Base-by-base conservation (phyloP, 148 eudicot genomes). In the Linanthus parryae region DNA sequence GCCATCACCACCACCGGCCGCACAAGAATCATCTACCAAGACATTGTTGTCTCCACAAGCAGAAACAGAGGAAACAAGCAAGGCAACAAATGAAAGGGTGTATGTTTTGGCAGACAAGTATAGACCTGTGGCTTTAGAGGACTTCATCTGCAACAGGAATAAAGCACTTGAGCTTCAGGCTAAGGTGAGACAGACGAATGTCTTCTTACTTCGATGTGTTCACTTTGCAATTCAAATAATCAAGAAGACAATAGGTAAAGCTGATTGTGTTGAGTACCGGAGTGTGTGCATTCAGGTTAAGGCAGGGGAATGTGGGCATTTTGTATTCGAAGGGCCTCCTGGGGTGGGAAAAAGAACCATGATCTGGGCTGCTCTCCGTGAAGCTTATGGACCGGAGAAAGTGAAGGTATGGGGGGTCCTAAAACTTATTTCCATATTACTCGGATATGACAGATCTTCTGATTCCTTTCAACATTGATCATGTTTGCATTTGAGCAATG, bases 331-430 rank as follows among this genome's bases (percentile, higher is more conserved):
- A 66, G 75, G 79, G 44, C 63, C 42, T 16, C 58, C 72, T 37
- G 79, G 79, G 27, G 79, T 74, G 34, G 79, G 79, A 13, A 74
- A 74, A 61, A 66, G 63, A 56, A 74, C 79, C 58, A 74, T 74
- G 79, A 70, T 74, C 11, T 69, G 68, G 71, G 79, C 79, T 42
- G 44, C 70, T 34, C 79, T 74, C 54, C 70, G 72, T 10, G 75
- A 69, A 62, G 62, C 64, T 17, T 74, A 52, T 45, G 79, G 75
- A 20, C 28, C 51, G 1, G 66, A 69, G 24, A 65, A 54, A 27
- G 56, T 74, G 20, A 62, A 74, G 79, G 79, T 74, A 45, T 13
- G 22, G 36, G 1, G 18, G n/a, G 12, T 21, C 30, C 11, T 4
- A 46, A 46, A 25, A 27, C 20, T 46, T 25, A 46, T 7, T 21